A percentile compares a stretch with the other conserved stretches of the same genome.
Evolutionary conservation across 495 filamentous ascomycete species (phyloP).

Genomic region (Penicillium canariense): DNA sequence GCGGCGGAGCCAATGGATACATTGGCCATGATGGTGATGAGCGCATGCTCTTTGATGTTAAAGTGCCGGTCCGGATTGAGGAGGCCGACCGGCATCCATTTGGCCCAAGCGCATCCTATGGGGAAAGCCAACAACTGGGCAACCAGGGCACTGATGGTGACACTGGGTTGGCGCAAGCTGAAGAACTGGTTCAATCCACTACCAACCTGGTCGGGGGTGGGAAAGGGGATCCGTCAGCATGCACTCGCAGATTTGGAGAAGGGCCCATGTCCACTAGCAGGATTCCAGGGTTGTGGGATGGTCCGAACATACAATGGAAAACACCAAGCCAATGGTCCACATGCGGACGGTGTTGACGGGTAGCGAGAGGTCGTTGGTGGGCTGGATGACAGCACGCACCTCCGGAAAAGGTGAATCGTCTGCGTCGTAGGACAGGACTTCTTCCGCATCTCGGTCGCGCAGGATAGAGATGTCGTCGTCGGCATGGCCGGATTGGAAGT

Average conservation of each 20-base stretch:
- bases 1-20: constrained; percentile 63
- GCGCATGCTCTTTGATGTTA: constrained; percentile 76
- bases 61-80: constrained; percentile 70
- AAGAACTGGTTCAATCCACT: constrained; percentile 73
- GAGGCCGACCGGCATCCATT: constrained; percentile 51
- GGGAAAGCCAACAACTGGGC: constrained; percentile 72
- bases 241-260: neutral
- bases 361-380: constrained; percentile 63
- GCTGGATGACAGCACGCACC: constrained; percentile 43
- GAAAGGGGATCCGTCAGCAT: neutral
- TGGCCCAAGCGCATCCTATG: constrained; percentile 60
- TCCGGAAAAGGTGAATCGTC: constrained; percentile 73
- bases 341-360: constrained; percentile 69
- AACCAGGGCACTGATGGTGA: constrained; percentile 64
- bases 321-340: constrained; percentile 67
- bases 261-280: neutral
- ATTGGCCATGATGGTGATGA: constrained; percentile 73
- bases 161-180: constrained; percentile 57
- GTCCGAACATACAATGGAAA: constrained; percentile 48
- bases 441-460: constrained; percentile 37
- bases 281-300: neutral
- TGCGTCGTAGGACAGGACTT: constrained; percentile 44
- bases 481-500: constrained; percentile 1
- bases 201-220: constrained; percentile 40
- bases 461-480: constrained; percentile 25